phyloP scores from a whole-genome alignment of 164 flowering plant genomes.

The Vitis vinifera region ASM3070453v1 NC_081810.1:7369001-7369500 shows the following conservation, averaged over 20 bases:
- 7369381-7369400: no score
- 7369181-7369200: conserved; percentile 30
- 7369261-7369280: conserved; percentile 30
- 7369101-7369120: conserved; percentile 43
- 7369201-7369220: conserved; percentile 33
- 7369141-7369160: conserved; percentile 51
- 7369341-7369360: not conserved
- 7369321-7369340: no score
- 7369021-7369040: no score
- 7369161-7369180: conserved; percentile 52
- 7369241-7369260: conserved; percentile 47
- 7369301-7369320: not conserved
- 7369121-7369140: conserved; percentile 39
- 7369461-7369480: no score
- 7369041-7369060: not conserved
- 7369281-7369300: not conserved
- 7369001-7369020: no score
- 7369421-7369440: no score
- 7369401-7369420: no score
- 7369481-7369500: not conserved
- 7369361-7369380: not conserved
- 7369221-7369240: conserved; percentile 45
- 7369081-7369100: not conserved
- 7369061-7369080: not conserved
- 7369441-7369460: no score